Evolutionary conservation across 2,329 filamentous ascomycete genomes (phyloP).

Genomic region (Metarhizium brunneum): DNA sequence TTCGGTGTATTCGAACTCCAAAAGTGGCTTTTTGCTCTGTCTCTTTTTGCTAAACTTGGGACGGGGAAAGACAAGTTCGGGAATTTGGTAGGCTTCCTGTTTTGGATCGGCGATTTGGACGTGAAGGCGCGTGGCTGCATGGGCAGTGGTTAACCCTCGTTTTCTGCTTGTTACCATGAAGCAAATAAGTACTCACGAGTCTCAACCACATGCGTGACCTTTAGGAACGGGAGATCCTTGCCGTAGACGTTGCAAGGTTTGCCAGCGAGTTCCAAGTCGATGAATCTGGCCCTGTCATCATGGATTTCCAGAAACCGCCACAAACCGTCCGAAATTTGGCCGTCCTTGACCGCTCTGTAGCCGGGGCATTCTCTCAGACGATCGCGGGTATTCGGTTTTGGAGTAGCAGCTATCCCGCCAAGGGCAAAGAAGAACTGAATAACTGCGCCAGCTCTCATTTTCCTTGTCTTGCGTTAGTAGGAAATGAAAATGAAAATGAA

Average conservation of each 20-base stretch:
- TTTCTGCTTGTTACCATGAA: too few relatives aligned
- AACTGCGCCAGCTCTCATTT: too few relatives aligned
- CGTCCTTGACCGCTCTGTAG: too few relatives aligned
- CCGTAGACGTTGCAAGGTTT: not conserved
- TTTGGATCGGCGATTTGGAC: constrained; percentile 61
- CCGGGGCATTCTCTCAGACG: too few relatives aligned
- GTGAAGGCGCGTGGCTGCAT: constrained; percentile 46
- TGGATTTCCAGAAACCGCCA: not conserved
- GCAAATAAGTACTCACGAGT: not conserved
- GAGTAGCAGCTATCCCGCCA: too few relatives aligned
- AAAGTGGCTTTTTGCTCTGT: constrained; percentile 20
- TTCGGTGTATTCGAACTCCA: constrained; percentile 30
- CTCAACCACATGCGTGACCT: not conserved
- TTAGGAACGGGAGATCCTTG: not conserved
- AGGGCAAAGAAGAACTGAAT: too few relatives aligned
- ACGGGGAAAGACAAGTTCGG: constrained; percentile 53
- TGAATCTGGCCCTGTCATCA: too few relatives aligned
- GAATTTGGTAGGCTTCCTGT: constrained; percentile 60
- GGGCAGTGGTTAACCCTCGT: not conserved
- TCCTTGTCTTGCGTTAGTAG: too few relatives aligned
- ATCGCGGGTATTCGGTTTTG: too few relatives aligned
- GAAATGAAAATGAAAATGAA: too few relatives aligned
- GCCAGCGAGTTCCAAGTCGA: not conserved
- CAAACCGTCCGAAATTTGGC: not conserved
- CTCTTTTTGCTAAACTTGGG: constrained; percentile 24